Base-by-base conservation (phyloP, 352 stramenopile species). In the Blastocystis sp. region DNA sequence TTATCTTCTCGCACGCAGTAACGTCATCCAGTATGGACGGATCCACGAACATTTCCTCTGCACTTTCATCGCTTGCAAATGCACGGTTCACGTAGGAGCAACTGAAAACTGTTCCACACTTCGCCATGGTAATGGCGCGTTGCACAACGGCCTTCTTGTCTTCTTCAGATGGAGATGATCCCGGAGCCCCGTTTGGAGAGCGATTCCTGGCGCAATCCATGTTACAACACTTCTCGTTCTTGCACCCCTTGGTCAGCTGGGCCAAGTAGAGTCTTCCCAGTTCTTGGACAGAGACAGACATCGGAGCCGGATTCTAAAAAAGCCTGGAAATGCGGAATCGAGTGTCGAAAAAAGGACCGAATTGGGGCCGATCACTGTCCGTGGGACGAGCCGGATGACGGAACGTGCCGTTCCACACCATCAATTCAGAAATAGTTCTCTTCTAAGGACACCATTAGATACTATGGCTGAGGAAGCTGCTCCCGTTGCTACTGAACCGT, bases 381-480 rank as follows among this genome's bases (percentile, higher is more conserved):
- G 48, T 57, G 48, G 0, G 0, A 57, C 6, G 48, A 14, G 48
- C 48, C 48, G 48, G 14, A 14, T 57, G 48, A 57, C 48, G 48
- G 48, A 57, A 57, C 48, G 48, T 57, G 69, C 60, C 11, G 7
- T 11, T 61, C n/a, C 57, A 45, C 69, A 79, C 19, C 19, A 40
- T 24, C 2, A 43, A 60, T 40, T 69, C 40, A 62, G 19, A 61
- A 84, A 59, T 70, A 68, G 74, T 84, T 84, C 74, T 84, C 74
- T 84, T 88, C 78, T 88, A 88, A 88, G 78, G 78, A 88, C 78
- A 88, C 78, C 78, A 88, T 88, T 79, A 34, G 60, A 76, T 60
- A 88, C 63, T 62, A 88, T 88, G 78, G 78, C 78, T 88, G 78
- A 88, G 78, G 78, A 88, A 88, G 78, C 68, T 88, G 78, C 78